A percentile compares a stretch with the other conserved stretches of the same genome.
Evolutionary conservation across 2,329 filamentous ascomycete genomes (phyloP).

Genomic region (Penicillium occitanis): DNA sequence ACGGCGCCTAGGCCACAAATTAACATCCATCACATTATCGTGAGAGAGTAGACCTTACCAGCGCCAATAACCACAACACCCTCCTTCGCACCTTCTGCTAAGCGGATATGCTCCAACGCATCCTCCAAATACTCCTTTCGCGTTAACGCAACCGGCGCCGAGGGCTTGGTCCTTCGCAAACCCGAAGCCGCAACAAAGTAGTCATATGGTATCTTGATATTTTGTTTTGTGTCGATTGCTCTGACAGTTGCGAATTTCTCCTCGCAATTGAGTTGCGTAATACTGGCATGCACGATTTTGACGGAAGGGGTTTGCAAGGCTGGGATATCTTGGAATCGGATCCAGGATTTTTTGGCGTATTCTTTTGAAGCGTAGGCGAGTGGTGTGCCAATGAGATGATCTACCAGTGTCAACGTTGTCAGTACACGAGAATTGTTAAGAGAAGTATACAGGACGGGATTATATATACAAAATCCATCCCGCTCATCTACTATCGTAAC

Average conservation of each 20-base stretch:
- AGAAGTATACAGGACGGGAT: not conserved
- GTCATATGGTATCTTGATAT: constrained; percentile 56
- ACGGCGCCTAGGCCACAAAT: constrained; percentile 59
- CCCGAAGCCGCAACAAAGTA: constrained; percentile 74
- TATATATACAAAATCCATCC: constrained; percentile 71
- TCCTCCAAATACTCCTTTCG: constrained; percentile 65
- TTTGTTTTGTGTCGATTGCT: not conserved
- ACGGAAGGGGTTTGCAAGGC: constrained; percentile 64
- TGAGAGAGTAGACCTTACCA: constrained; percentile 36
- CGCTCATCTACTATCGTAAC: constrained; percentile 75
- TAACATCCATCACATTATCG: constrained; percentile 16
- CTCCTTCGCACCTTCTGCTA: constrained; percentile 53
- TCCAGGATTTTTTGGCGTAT: constrained; percentile 66
- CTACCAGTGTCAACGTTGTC: not conserved
- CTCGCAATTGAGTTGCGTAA: constrained; percentile 56
- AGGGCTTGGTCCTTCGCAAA: constrained; percentile 67
- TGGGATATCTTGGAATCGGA: constrained; percentile 65
- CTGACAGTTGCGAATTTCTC: constrained; percentile 13
- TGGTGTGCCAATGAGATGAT: constrained; percentile 72
- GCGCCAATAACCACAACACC: constrained; percentile 74
- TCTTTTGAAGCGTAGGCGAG: constrained; percentile 62
- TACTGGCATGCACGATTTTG: constrained; percentile 64
- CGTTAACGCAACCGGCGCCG: constrained; percentile 66
- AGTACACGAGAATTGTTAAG: not conserved
- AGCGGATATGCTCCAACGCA: constrained; percentile 58